phyloP scores from a whole-genome alignment of 257 asterid species.

The Ballota nigra region DNA sequence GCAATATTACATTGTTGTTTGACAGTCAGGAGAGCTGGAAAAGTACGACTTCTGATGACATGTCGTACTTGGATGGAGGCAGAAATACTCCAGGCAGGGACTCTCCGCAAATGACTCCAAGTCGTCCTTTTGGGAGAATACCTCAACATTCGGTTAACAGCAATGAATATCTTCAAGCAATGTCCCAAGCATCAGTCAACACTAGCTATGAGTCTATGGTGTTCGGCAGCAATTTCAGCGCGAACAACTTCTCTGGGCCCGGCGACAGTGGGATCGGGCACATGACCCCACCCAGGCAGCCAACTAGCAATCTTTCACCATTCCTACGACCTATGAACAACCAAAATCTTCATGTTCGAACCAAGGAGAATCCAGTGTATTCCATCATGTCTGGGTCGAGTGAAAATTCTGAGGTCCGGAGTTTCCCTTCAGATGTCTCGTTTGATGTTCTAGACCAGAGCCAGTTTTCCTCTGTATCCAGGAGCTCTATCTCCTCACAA shows the following conservation, averaged over 20 bases:
- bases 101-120: slow-evolving; percentile 16
- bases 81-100: slow-evolving; percentile 34
- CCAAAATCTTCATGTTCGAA: slow-evolving; percentile 27
- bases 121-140: slow-evolving; percentile 19
- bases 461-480: slow-evolving; percentile 26
- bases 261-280: slow-evolving; percentile 22
- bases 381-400: slow-evolving; percentile 31
- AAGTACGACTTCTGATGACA: slow-evolving; percentile 38
- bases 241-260: slow-evolving; percentile 23
- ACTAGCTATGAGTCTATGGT: slow-evolving; percentile 33
- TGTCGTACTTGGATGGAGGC: slow-evolving; percentile 31
- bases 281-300: slow-evolving; percentile 23
- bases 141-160: slow-evolving; percentile 25
- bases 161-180: slow-evolving; percentile 21
- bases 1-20: neutral
- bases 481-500: slow-evolving; percentile 37
- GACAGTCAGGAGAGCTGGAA: slow-evolving; percentile 56
- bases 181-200: slow-evolving; percentile 23
- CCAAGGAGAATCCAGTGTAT: slow-evolving; percentile 14
- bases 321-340: slow-evolving; percentile 22
- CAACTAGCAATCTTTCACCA: slow-evolving; percentile 28
- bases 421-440: slow-evolving; percentile 42
- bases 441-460: slow-evolving; percentile 33
- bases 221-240: slow-evolving; percentile 31
- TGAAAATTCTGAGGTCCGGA: slow-evolving; percentile 27